Conservation (phyloP, 2,329 filamentous ascomycete species). For the Apiospora malaysiana region DNA sequence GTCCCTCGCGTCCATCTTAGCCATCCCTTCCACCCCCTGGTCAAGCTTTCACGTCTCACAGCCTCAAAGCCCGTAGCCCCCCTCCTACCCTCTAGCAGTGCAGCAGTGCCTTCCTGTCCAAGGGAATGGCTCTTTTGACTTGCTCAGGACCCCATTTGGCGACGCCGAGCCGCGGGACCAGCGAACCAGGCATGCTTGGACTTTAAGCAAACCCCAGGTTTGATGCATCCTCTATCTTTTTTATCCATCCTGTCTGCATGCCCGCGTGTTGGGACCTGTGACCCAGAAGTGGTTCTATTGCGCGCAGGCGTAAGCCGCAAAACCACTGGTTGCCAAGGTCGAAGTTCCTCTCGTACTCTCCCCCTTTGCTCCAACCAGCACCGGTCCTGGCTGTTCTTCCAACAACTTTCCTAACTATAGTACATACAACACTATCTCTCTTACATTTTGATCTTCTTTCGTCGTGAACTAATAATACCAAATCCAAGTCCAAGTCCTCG, state of each 20-base stretch:
- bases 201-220: conserved; percentile 16
- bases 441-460: neutral
- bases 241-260: neutral
- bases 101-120: neutral
- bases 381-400: neutral
- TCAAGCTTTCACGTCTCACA: conserved; percentile 12
- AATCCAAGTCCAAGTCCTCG: neutral
- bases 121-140: neutral
- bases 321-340: conserved; percentile 2
- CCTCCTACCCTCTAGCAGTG: neutral
- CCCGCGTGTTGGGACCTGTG: neutral
- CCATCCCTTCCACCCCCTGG: neutral
- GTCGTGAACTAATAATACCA: neutral
- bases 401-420: neutral
- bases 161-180: conserved; percentile 1
- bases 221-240: neutral
- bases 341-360: neutral
- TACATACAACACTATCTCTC: neutral
- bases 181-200: neutral
- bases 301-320: conserved; percentile 8
- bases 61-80: neutral
- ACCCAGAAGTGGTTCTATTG: neutral
- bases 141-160: neutral
- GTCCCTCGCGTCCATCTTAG: neutral
- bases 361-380: neutral